These are phyloP conservation scores for Antitrichia curtipendula DNA, from an alignment of 225 moss, liverwort and hornwort species.

Conservation along the genomic window DNA sequence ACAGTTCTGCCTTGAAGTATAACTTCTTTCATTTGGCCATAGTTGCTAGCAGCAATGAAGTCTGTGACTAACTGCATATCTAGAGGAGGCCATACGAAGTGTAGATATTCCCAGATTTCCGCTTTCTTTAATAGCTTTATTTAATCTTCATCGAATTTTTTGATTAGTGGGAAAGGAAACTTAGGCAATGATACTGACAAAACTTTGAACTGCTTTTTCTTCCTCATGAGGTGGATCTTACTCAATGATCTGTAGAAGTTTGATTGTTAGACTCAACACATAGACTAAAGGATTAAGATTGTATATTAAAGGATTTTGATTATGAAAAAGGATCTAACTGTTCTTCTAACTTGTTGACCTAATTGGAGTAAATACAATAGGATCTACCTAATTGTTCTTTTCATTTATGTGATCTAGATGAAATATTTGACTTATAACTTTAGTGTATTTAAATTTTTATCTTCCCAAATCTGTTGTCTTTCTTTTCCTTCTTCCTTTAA, in stretches of 20 bases:
- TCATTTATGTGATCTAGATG: no score
- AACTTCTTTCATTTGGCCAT: no score
- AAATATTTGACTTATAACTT: no score
- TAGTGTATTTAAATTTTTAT: background rate
- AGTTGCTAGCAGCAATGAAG: background rate
- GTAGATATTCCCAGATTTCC: fast-evolving
- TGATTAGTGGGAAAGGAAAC: fast-evolving
- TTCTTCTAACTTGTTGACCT: no score
- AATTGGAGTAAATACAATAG: no score
- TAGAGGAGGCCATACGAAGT: fast-evolving
- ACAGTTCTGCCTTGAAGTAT: fast-evolving
- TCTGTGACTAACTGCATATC: background rate
- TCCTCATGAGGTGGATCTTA: background rate
- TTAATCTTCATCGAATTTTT: background rate
- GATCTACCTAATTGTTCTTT: no score
- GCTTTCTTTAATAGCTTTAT: background rate
- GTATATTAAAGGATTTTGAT: no score
- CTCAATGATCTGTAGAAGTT: background rate
- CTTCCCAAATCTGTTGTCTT: background rate
- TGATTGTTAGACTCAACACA: background rate
- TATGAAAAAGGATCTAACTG: no score
- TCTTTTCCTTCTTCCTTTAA: background rate
- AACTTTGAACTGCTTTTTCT: background rate
- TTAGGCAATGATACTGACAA: fast-evolving
- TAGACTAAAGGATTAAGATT: background rate